A percentile compares a stretch with the other conserved stretches of the same genome.
These are phyloP conservation scores for Circinella umbellata DNA, from an alignment of 371 early-diverging fungal species.

Conservation along the genomic window DNA sequence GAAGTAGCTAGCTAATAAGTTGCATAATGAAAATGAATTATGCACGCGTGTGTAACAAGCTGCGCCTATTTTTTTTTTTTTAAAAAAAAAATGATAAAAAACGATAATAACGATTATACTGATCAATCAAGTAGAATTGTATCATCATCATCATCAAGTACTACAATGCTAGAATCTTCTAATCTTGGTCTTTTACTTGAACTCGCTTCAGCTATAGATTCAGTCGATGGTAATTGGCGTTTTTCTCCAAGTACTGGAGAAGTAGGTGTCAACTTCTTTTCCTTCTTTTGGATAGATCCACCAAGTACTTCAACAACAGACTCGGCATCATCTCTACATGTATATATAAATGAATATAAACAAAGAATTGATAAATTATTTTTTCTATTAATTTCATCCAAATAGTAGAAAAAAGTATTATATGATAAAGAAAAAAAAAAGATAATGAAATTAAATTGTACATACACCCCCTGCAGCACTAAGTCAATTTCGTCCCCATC, in stretches of 20 bases:
- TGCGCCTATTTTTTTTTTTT: no score
- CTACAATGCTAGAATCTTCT: not conserved
- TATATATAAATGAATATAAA: no score
- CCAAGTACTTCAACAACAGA: constrained; percentile 8
- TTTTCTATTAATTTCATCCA: no score
- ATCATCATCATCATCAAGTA: constrained; percentile 15
- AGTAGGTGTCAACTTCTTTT: not conserved
- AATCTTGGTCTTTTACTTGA: not conserved
- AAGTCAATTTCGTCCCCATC: constrained; percentile 50
- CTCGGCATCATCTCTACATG: not conserved
- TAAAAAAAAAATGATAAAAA: not conserved
- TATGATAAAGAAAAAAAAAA: not conserved
- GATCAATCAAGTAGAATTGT: not conserved
- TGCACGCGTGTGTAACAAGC: no score
- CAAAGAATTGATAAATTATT: no score
- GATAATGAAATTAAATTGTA: not conserved
- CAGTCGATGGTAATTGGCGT: not conserved
- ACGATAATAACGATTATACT: not conserved
- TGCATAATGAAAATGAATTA: no score
- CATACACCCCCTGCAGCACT: constrained; percentile 40
- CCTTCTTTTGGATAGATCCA: constrained; percentile 2
- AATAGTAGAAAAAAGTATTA: no score
- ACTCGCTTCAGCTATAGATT: not conserved
- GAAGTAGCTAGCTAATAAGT: no score
- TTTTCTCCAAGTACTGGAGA: constrained; percentile 1